These are phyloP conservation scores for Neonectria ditissima DNA, from an alignment of 2,329 filamentous ascomycete genomes.

Conservation along the genomic window DNA sequence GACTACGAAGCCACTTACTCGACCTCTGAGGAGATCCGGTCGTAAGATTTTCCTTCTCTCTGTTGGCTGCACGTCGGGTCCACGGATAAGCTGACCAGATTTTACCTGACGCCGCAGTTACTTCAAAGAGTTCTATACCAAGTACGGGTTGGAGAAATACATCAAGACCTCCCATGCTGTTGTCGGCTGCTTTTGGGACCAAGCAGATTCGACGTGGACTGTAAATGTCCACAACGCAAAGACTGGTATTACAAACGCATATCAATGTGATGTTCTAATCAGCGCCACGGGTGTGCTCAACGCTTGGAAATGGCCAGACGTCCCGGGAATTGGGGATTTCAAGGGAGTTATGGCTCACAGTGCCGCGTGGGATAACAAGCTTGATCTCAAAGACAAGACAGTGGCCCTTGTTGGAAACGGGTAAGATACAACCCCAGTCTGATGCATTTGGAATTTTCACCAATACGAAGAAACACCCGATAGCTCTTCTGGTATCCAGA, in stretches of 20 bases:
- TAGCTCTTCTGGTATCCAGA: background rate
- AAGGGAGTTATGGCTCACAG: conserved; percentile 64
- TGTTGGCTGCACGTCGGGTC: too few species aligned
- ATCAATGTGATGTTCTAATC: conserved; percentile 57
- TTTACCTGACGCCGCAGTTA: conserved; percentile 40
- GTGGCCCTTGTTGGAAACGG: conserved; percentile 59
- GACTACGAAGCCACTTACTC: conserved; percentile 70
- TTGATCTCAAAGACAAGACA: conserved; percentile 51
- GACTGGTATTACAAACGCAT: background rate
- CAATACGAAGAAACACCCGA: background rate
- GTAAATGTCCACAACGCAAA: conserved; percentile 51
- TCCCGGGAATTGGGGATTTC: conserved; percentile 59
- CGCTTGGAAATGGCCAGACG: conserved; percentile 63
- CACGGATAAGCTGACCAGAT: too few species aligned
- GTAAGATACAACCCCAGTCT: too few species aligned
- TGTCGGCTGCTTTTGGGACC: conserved; percentile 57
- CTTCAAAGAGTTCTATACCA: conserved; percentile 59
- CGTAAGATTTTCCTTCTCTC: conserved; percentile 46
- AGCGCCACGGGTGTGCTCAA: conserved; percentile 61
- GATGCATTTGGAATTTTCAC: background rate
- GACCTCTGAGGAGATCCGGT: conserved; percentile 64
- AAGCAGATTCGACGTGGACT: conserved; percentile 56
- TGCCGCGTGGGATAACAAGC: conserved; percentile 61
- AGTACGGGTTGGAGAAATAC: conserved; percentile 57
- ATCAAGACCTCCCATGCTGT: conserved; percentile 60